Base-by-base conservation (phyloP, 805 yeast species). In the Maudiozyma turicensis region DNA sequence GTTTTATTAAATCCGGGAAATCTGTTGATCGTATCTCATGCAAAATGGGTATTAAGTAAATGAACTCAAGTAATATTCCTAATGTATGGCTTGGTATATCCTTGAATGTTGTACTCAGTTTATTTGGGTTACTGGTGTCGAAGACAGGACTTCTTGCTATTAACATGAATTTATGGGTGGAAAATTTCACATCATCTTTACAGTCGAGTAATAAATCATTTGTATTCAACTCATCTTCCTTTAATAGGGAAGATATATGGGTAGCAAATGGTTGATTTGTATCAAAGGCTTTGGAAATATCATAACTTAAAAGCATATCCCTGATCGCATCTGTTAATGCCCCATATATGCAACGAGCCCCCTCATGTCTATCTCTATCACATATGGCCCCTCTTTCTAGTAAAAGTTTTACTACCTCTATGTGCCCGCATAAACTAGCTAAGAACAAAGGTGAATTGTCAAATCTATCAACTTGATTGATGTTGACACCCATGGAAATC, bases 321-420 rank as follows among this genome's bases (percentile, higher is more conserved):
- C 89, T 65, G 30, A 86, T 86, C 4, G 69, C 62, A 58, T 84
- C 88, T 14, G 75, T 86, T 49, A 86, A 65, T 0, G 95, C 93
- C 2, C 90, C 93, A 58, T 86, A 84, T 2, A 85, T 72, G 54
- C 91, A 84, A 42, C 85, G 72, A 10, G 83, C 86, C 2, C 95
- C 93, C 61, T 84, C 86, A 58, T 80, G 80, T n/a, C 89, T 81
- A 59, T 85, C 91, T 58, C 87, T 72, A 62, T 84, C 90, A 62
- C 91, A 84, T 7, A 80, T 72, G 0, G 93, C 88, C 7, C 95
- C 95, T 43, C 79, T 66, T 43, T 76, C 72, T 8, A 86, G 67
- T 26, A 86, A 66, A 45, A 81, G 62, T 51, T 68, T 70, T n/a
- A 86, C 93, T 5, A 86, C 72, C 1, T 68, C 69, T 52, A 72